Evolutionary conservation across 352 stramenopile genomes (phyloP).

Genomic region (Pythium chondricola): DNA sequence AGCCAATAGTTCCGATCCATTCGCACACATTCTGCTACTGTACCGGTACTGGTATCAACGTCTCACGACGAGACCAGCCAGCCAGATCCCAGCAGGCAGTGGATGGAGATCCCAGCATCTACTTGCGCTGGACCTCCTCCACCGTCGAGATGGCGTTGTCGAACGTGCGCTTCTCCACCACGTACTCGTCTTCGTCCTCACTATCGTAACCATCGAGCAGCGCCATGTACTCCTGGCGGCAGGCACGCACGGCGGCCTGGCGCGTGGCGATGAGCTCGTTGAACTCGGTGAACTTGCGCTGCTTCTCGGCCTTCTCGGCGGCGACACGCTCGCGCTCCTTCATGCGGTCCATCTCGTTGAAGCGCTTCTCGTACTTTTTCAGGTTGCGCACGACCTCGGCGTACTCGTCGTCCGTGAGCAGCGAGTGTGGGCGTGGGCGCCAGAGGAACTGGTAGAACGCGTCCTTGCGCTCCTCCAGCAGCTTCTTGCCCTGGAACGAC

Average conservation of each 20-base stretch:
- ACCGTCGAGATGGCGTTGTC: conserved; percentile 63
- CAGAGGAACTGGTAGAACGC: conserved; percentile 94
- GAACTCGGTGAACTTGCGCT: conserved; percentile 64
- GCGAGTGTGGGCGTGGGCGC: conserved; percentile 90
- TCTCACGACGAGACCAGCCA: neutral
- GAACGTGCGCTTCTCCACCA: conserved; percentile 66
- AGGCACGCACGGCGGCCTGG: conserved; percentile 15
- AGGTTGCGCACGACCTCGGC: conserved; percentile 95
- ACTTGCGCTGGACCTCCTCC: conserved; percentile 75
- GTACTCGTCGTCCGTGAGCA: conserved; percentile 92
- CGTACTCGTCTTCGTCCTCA: conserved; percentile 81
- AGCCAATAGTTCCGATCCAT: neutral
- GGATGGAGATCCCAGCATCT: neutral
- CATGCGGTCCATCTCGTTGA: conserved; percentile 82
- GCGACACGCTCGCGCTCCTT: conserved; percentile 75
- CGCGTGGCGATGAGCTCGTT: conserved; percentile 56
- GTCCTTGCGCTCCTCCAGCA: conserved; percentile 94
- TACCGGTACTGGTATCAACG: neutral
- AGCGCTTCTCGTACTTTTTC: conserved; percentile 94
- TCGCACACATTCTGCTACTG: no score
- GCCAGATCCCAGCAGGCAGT: neutral
- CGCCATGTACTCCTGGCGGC: conserved; percentile 58
- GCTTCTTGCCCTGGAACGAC: conserved; percentile 96
- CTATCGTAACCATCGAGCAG: conserved; percentile 75
- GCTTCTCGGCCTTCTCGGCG: conserved; percentile 60